phyloP scores from a whole-genome alignment of 345 rosid genomes.

The Aquilaria malaccensis region DNA sequence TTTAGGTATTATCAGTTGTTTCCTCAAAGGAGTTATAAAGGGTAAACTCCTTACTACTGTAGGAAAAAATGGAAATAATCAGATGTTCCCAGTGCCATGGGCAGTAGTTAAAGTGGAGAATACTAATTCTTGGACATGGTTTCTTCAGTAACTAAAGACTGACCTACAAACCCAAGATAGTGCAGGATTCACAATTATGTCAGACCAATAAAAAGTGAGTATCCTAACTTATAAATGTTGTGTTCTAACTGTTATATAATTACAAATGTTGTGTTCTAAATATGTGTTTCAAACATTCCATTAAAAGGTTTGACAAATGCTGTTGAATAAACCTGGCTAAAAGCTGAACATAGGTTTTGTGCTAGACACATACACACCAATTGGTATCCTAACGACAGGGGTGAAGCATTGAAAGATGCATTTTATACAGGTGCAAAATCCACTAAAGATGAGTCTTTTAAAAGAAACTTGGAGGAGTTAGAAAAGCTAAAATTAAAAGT shows the following conservation, averaged over 20 bases:
- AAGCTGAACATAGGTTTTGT: neutral
- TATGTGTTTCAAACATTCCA: neutral
- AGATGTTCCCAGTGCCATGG: neutral
- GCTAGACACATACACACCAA: neutral
- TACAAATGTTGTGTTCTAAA: neutral
- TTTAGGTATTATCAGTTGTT: neutral
- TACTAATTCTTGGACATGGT: neutral
- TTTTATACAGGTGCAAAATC: too few species aligned
- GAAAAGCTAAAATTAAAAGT: too few species aligned
- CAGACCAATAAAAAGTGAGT: neutral
- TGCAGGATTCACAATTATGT: neutral
- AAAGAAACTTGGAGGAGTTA: too few species aligned
- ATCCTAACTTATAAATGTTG: neutral
- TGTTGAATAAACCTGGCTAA: neutral
- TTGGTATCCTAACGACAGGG: neutral
- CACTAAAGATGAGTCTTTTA: too few species aligned
- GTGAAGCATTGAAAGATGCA: too few species aligned
- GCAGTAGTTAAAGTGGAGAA: neutral
- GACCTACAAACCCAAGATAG: neutral
- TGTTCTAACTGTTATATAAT: neutral
- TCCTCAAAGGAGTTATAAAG: neutral
- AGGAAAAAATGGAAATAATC: neutral
- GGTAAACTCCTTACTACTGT: neutral
- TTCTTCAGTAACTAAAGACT: neutral
- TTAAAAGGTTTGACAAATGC: neutral